Percentiles rank a stretch among this genome's conserved stretches.
phyloP scores from a whole-genome alignment of 495 filamentous ascomycete genomes.

The Neurospora cerealis region DNA sequence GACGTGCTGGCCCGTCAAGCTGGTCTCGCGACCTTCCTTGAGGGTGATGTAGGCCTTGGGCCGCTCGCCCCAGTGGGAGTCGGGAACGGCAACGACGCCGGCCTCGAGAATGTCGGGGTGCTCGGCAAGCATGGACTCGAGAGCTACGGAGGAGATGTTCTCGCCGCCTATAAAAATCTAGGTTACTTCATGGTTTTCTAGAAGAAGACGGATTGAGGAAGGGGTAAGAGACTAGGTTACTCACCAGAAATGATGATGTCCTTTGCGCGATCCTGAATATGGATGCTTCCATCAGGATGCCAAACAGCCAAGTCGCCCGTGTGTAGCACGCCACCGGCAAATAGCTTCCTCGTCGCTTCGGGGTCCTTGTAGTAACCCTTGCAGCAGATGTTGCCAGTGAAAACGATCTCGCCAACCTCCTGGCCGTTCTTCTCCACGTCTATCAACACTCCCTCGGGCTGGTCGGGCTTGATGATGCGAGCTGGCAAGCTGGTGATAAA shows the following conservation, averaged over 20 bases:
- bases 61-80: slow-evolving; percentile 88
- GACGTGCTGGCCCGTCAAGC: slow-evolving; percentile 56
- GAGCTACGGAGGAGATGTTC: slow-evolving; percentile 88
- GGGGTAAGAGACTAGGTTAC: slow-evolving; percentile 20
- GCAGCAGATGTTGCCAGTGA: slow-evolving; percentile 83
- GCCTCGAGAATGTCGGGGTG: slow-evolving; percentile 87
- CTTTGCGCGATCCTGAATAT: slow-evolving; percentile 90
- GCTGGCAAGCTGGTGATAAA: slow-evolving; percentile 76
- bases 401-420: slow-evolving; percentile 92
- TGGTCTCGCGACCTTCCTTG: slow-evolving; percentile 42
- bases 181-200: background rate
- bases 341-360: slow-evolving; percentile 79
- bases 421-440: slow-evolving; percentile 74
- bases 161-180: slow-evolving; percentile 84
- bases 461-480: slow-evolving; percentile 72
- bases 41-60: slow-evolving; percentile 91
- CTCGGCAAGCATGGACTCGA: slow-evolving; percentile 84
- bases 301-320: slow-evolving; percentile 88
- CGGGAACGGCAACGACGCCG: slow-evolving; percentile 79
- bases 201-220: background rate
- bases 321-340: slow-evolving; percentile 77
- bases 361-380: slow-evolving; percentile 87
- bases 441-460: slow-evolving; percentile 49
- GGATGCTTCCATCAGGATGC: slow-evolving; percentile 78
- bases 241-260: slow-evolving; percentile 96